Evolutionary conservation across 164 flowering plant species (phyloP), one percentile per base, ranked within the genome.

Genomic region (Dillenia turbinata): DNA sequence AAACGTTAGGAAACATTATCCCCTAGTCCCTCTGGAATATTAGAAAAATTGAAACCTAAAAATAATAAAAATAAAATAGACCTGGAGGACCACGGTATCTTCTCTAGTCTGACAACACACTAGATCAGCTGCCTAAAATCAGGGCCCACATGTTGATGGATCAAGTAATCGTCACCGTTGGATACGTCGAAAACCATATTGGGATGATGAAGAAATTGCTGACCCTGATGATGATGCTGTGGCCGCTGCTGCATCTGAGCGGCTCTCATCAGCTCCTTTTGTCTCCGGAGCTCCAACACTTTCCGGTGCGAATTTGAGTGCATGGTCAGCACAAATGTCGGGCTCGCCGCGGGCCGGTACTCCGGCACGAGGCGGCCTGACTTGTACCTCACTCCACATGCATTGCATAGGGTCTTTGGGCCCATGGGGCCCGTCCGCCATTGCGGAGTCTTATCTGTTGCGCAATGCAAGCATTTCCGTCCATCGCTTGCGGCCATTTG

Each of bases 371-470:
- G 71, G 44, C 79, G 63, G 0, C 79, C 81, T 12, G 81, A 80
- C 59, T 80, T 80, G 74, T 75, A 80, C 56, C 84, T 51, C 24
- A 80, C 84, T 2, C 84, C 84, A 43, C 84, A 80, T 1, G 84
- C 84, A 46, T 80, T 80, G 62, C 84, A 80, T 2, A 80, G 76
- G 8, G 84, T 80, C 46, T 80, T 80, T 12, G 84, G 81, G 0
- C 84, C 84, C 84, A 77, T 68, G 0, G 84, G 84, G n/a, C 84
- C 84, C 1, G 84, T 80, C 52, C 84, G 69, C 84, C 84, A 80
- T 54, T 80, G 84, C 12, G 84, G 84, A 12, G 84, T 80, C 74
- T 78, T 75, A 47, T 80, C 84, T 1, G 84, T 73, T 9, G 75
- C 78, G 61, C 84, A 80, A 63, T 80, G 84, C 69, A 75, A 59